phyloP scores from a whole-genome alignment of 179 eudicot genomes.

The Patellifolia procumbens region DNA sequence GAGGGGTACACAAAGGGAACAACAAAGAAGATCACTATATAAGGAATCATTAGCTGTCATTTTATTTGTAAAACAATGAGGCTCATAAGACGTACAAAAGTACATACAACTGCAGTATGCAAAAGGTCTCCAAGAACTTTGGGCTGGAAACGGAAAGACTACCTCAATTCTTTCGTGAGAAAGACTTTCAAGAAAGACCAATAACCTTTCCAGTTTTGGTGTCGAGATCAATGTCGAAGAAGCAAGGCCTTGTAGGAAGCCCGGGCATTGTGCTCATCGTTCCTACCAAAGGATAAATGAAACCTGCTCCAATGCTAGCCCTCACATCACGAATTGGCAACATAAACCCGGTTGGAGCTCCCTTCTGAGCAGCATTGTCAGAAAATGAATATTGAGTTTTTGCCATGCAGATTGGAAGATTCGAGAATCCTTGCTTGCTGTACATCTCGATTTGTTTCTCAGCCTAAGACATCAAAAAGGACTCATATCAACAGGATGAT shows the following conservation, averaged over 20 bases:
- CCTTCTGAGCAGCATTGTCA: conserved; percentile 70
- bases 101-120: not conserved
- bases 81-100: conserved; percentile 4
- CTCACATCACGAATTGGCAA: conserved; percentile 91
- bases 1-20: conserved; percentile 4
- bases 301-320: conserved; percentile 96
- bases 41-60: not conserved
- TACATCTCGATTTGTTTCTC: conserved; percentile 93
- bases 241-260: conserved; percentile 96
- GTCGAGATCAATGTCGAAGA: conserved; percentile 90
- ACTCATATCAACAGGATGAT: not conserved
- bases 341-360: conserved; percentile 82
- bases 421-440: conserved; percentile 79
- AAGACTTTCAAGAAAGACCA: conserved; percentile 76
- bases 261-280: conserved; percentile 99
- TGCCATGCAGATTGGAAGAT: conserved; percentile 96
- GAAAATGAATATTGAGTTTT: conserved; percentile 97
- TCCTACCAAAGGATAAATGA: conserved; percentile 91
- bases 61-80: not conserved
- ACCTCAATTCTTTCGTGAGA: not conserved
- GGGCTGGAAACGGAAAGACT: conserved; percentile 12
- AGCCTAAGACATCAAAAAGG: conserved; percentile 46
- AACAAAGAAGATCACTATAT: not conserved
- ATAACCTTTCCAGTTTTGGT: conserved; percentile 75
- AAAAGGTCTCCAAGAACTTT: conserved; percentile 13